Evolutionary conservation across 2,329 filamentous ascomycete genomes (phyloP).

Genomic region (Colletotrichum orbiculare): DNA sequence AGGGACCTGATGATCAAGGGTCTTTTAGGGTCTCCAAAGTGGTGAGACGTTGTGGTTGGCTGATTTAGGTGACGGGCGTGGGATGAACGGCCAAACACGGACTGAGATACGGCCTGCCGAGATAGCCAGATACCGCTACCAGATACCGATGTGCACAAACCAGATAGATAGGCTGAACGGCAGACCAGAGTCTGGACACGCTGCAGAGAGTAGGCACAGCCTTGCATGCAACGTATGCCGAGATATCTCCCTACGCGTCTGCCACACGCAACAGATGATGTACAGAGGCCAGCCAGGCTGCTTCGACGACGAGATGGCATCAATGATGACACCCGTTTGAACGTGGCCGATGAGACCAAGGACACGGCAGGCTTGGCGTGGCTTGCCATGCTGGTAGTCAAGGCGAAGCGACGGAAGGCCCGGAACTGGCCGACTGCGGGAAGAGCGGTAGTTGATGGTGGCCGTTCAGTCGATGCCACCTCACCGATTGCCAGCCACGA

Average conservation of each 20-base stretch:
- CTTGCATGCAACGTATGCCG: constrained; percentile 8
- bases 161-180: constrained; percentile 4
- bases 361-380: constrained; percentile 15
- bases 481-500: constrained; percentile 3
- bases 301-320: background rate
- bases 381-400: constrained; percentile 4
- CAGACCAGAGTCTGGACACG: background rate
- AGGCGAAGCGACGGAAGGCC: constrained; percentile 21
- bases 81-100: constrained; percentile 12
- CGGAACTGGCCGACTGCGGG: constrained; percentile 26
- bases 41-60: background rate
- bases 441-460: background rate
- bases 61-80: background rate
- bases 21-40: constrained; percentile 1
- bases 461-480: constrained; percentile 29
- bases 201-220: background rate
- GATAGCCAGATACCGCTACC: constrained; percentile 8
- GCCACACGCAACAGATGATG: background rate
- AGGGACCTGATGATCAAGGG: constrained; percentile 6
- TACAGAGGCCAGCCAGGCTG: background rate
- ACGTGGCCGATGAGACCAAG: constrained; percentile 17
- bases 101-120: constrained; percentile 24
- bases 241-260: background rate
- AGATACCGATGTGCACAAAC: background rate
- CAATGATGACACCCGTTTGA: constrained; percentile 10